Evolutionary conservation across 2,329 filamentous ascomycete genomes (phyloP).

Genomic region (Neophaeococcomyces aloes): DNA sequence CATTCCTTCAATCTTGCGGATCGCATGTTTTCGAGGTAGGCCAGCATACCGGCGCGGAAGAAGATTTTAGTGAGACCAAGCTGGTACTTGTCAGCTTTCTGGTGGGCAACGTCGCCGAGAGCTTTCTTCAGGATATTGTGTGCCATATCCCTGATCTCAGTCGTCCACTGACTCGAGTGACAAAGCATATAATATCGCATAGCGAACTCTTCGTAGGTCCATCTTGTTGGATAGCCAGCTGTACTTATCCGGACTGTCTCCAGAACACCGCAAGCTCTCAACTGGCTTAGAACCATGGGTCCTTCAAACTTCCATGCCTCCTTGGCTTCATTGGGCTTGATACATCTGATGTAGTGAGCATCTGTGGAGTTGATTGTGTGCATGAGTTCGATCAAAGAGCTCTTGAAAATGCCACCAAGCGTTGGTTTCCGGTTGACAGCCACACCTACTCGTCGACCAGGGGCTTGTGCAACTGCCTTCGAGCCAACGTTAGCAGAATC

Average conservation of each 20-base stretch:
- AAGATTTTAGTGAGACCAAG: constrained; percentile 97
- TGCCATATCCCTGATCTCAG: constrained; percentile 88
- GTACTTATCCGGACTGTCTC: constrained; percentile 97
- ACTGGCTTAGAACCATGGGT: constrained; percentile 94
- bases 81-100: constrained; percentile 86
- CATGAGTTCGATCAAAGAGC: constrained; percentile 96
- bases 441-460: constrained; percentile 77
- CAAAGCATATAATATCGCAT: constrained; percentile 97
- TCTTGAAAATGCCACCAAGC: constrained; percentile 96
- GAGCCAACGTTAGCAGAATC: constrained; percentile 59
- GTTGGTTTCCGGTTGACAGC: constrained; percentile 94
- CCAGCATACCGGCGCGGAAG: constrained; percentile 97
- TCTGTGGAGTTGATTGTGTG: constrained; percentile 94
- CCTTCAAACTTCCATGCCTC: constrained; percentile 97
- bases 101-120: constrained; percentile 63
- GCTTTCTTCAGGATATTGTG: constrained; percentile 84
- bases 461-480: constrained; percentile 53
- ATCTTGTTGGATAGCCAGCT: constrained; percentile 91
- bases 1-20: constrained; percentile 85
- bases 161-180: constrained; percentile 78
- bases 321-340: constrained; percentile 97
- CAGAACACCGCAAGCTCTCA: constrained; percentile 95
- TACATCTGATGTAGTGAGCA: constrained; percentile 97
- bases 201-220: constrained; percentile 98
- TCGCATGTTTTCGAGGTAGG: constrained; percentile 88